phyloP scores from a whole-genome alignment of 768 basidiomycete species.

The Mycena filopes region DNA sequence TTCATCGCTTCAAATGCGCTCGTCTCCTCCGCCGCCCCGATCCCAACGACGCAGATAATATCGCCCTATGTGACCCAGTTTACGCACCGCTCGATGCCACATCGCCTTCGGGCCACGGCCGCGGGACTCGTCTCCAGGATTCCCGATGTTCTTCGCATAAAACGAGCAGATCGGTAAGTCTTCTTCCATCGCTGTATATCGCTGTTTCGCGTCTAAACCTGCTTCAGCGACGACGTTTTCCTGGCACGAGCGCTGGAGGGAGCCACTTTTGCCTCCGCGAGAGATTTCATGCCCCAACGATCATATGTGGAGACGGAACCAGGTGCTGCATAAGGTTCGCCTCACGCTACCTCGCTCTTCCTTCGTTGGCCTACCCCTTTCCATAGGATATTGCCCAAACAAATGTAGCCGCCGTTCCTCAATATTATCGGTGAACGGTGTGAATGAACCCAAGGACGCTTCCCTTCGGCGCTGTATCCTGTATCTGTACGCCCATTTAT shows the following conservation, averaged over 20 bases:
- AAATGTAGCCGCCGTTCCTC: background rate
- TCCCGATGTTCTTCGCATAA: conserved; percentile 15
- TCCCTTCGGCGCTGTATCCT: background rate
- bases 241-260: conserved; percentile 30
- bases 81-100: conserved; percentile 11
- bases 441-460: background rate
- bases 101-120: conserved; percentile 15
- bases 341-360: background rate
- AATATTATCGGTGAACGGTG: background rate
- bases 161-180: conserved; percentile 12
- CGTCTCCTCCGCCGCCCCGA: conserved; percentile 20
- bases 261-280: conserved; percentile 22
- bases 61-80: conserved; percentile 30
- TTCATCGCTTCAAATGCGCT: conserved; percentile 1
- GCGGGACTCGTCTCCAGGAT: conserved; percentile 27
- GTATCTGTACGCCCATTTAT: conserved; percentile 9
- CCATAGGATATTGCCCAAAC: background rate
- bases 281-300: conserved; percentile 7
- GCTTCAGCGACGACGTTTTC: conserved; percentile 29
- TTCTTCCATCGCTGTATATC: background rate
- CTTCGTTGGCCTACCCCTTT: background rate
- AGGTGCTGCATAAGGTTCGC: background rate
- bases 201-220: background rate
- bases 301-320: background rate
- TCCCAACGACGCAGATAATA: conserved; percentile 23